Conservation (phyloP, 2,329 filamentous ascomycete species). For the Coniochaeta prunicola region DNA sequence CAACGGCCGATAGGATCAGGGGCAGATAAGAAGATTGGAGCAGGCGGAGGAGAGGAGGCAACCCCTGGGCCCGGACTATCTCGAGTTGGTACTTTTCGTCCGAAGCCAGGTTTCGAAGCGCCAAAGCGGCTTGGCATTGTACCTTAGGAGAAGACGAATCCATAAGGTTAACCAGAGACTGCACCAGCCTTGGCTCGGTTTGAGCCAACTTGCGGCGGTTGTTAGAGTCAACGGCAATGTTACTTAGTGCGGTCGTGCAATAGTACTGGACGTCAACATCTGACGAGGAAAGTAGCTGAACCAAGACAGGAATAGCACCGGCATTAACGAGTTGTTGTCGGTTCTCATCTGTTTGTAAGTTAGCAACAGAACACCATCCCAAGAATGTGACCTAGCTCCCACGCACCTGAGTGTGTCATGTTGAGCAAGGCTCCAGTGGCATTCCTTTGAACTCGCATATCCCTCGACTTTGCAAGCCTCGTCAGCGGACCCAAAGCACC, state of each 20-base stretch:
- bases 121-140: conserved; percentile 92
- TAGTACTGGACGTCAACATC: conserved; percentile 99
- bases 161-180: conserved; percentile 93
- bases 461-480: conserved; percentile 88
- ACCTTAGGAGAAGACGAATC: conserved; percentile 96
- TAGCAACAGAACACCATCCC: conserved; percentile 4
- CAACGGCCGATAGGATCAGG: conserved; percentile 91
- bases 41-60: conserved; percentile 78
- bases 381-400: background rate
- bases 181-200: conserved; percentile 83
- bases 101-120: conserved; percentile 88
- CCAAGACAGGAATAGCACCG: conserved; percentile 93
- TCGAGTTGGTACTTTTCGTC: conserved; percentile 99
- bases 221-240: conserved; percentile 89
- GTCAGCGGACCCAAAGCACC: conserved; percentile 89
- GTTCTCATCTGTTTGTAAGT: conserved; percentile 70
- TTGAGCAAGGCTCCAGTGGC: conserved; percentile 93
- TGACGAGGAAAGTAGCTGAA: conserved; percentile 83
- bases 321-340: conserved; percentile 95
- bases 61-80: conserved; percentile 83
- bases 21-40: conserved; percentile 94
- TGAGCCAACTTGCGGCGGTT: conserved; percentile 89
- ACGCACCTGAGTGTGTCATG: conserved; percentile 95
- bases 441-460: conserved; percentile 97
- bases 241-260: conserved; percentile 96